Percentiles rank a stretch among this genome's conserved stretches.
These are phyloP conservation scores for Gracilaria vermiculophylla DNA, from an alignment of 23 red algal genomes.

Conservation along the genomic window DNA sequence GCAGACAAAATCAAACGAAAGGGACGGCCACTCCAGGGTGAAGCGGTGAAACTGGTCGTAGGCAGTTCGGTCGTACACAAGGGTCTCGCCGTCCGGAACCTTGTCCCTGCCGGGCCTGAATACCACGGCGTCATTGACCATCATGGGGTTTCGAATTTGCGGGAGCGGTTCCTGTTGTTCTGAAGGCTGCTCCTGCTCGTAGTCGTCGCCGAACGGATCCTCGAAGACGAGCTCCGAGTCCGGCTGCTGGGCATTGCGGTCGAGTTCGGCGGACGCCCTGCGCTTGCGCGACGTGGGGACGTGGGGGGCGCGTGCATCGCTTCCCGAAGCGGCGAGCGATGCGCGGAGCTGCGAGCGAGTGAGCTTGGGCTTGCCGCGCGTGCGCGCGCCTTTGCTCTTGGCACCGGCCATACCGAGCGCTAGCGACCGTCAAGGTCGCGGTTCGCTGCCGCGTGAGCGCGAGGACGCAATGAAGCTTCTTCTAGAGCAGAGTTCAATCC, in stretches of 20 bases:
- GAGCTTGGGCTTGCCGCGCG: neutral
- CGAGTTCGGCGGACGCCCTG: slow-evolving; percentile 8
- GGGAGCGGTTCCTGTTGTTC: neutral
- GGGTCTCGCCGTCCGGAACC: slow-evolving; percentile 25
- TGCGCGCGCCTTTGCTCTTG: neutral
- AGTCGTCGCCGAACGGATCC: slow-evolving; percentile 76
- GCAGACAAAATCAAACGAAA: slow-evolving; percentile 10
- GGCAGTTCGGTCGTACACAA: neutral
- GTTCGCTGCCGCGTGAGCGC: too few relatives aligned
- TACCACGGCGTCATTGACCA: slow-evolving; percentile 26
- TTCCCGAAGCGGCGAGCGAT: neutral
- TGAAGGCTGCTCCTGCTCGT: slow-evolving; percentile 18
- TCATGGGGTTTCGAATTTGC: slow-evolving; percentile 5
- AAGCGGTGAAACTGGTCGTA: neutral
- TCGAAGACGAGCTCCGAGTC: slow-evolving; percentile 67
- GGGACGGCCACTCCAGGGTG: neutral
- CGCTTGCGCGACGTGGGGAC: slow-evolving; percentile 16
- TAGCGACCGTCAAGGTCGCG: too few relatives aligned
- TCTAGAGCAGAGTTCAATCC: too few relatives aligned
- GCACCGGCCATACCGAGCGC: neutral
- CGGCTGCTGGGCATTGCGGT: neutral
- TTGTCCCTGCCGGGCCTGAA: slow-evolving; percentile 68
- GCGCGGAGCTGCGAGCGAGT: slow-evolving; percentile 8
- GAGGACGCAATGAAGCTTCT: too few relatives aligned
- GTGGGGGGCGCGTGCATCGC: neutral